Evolutionary conservation across 2,329 filamentous ascomycete genomes (phyloP), one percentile per base, ranked within the genome.

Genomic region (Aspergillus alliaceus): DNA sequence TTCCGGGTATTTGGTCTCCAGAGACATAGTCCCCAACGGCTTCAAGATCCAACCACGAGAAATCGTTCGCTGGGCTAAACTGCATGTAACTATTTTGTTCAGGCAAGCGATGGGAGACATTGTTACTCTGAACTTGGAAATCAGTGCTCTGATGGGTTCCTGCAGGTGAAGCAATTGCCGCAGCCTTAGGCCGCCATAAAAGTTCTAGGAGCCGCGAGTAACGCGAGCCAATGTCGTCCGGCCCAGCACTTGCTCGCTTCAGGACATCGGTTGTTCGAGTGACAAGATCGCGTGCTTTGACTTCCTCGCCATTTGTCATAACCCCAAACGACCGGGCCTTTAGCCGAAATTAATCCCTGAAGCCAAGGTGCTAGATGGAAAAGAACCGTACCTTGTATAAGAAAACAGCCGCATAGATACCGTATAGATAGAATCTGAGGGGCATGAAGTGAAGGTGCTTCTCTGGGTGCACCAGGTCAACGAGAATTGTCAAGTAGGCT

Each of bases 401-500:
- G 60, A 88, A 88, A 2, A 87, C 84, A 1, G 85, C 85, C 0
- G 83, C 84, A 66, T 88, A 87, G 24, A 87, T 87, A 32, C 79
- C 76, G 59, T 81, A 88, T 29, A 88, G 74, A 59, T 86, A 88
- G 64, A 84, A 88, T 29, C 84, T 78, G 8, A 87, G 73, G 1
- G 86, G 86, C 84, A 88, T 86, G 59, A 84, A 87, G 58, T 84
- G 82, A 15, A 88, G 75, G 44, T 83, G 81, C 15, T 79, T 80
- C 51, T 82, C 79, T 0, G 85, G 84, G 54, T 87, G 82, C 29
- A 87, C 80, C 59, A 80, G 82, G 54, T 82, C 82, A 64, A 84
- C 86, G 20, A 88, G 77, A 1, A 84, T 85, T 15, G 79, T 82
- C 14, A 88, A 73, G 18, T 87, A 79, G 0, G 83, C 82, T 65